A percentile compares a stretch with the other conserved stretches of the same genome.
Evolutionary conservation across 768 basidiomycete genomes (phyloP).

Genomic region (Tricholoma hemisulphureum): DNA sequence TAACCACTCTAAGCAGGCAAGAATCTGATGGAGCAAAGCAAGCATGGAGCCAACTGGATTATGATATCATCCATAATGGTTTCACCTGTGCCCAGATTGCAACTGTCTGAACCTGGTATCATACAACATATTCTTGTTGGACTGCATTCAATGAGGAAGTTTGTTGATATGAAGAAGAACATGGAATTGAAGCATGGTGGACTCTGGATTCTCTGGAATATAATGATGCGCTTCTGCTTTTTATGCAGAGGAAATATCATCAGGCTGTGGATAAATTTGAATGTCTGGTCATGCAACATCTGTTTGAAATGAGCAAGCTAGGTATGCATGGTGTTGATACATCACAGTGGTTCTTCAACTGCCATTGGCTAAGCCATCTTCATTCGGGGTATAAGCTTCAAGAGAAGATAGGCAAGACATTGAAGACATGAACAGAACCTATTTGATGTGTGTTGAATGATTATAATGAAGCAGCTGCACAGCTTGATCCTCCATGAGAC

Average conservation of each 20-base stretch:
- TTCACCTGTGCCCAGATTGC: constrained; percentile 15
- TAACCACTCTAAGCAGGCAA: no score
- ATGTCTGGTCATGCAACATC: constrained; percentile 28
- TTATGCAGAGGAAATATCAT: constrained; percentile 21
- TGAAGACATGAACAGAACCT: constrained; percentile 28
- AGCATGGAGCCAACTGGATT: background rate
- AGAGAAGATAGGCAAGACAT: constrained; percentile 31
- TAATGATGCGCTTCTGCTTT: constrained; percentile 13
- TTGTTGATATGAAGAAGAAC: constrained; percentile 18
- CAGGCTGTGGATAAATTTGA: constrained; percentile 33
- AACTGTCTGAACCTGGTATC: constrained; percentile 22
- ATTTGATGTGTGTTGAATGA: constrained; percentile 27
- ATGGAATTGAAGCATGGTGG: constrained; percentile 29
- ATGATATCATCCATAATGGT: background rate
- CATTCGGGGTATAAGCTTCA: constrained; percentile 33
- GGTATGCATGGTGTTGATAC: constrained; percentile 26
- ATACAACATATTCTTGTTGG: constrained; percentile 15
- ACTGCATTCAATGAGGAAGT: constrained; percentile 17
- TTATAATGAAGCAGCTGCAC: constrained; percentile 30
- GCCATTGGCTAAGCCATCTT: background rate
- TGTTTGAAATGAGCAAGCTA: constrained; percentile 41
- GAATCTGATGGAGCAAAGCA: no score
- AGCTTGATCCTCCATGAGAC: background rate
- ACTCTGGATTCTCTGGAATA: constrained; percentile 23
- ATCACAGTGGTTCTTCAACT: background rate